These are phyloP conservation scores for Pseudocercospora vitis DNA, from an alignment of 2,329 filamentous ascomycete species.

Conservation along the genomic window DNA sequence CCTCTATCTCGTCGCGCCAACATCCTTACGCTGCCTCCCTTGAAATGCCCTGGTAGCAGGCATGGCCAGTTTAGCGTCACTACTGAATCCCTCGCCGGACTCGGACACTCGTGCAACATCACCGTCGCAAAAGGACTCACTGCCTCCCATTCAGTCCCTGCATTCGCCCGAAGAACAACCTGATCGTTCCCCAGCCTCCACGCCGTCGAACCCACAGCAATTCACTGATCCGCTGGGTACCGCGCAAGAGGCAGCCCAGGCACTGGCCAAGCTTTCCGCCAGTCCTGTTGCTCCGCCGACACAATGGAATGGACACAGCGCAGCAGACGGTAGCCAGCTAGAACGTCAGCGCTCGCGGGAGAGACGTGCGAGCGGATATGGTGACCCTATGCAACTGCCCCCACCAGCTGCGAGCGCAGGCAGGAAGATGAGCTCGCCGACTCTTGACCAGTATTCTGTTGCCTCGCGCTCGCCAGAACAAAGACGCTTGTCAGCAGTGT, in stretches of 20 bases:
- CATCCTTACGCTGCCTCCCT: not conserved
- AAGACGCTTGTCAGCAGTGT: constrained; percentile 39
- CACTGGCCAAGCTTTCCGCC: constrained; percentile 33
- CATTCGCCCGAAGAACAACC: constrained; percentile 26
- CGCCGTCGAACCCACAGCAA: constrained; percentile 19
- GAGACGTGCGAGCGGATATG: constrained; percentile 36
- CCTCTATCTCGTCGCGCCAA: not conserved
- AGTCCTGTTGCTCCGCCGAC: constrained; percentile 29
- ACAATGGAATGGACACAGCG: constrained; percentile 28
- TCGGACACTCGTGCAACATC: constrained; percentile 9
- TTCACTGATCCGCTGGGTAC: constrained; percentile 31
- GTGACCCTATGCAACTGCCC: constrained; percentile 43
- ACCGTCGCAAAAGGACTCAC: constrained; percentile 26
- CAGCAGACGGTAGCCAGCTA: constrained; percentile 18
- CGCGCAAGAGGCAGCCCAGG: constrained; percentile 43
- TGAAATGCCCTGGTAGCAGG: constrained; percentile 9
- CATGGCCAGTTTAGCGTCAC: constrained; percentile 36
- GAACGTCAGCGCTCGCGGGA: constrained; percentile 31
- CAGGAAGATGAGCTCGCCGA: constrained; percentile 44
- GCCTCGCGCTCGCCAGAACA: constrained; percentile 48
- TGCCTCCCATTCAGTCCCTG: constrained; percentile 24
- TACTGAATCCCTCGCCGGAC: constrained; percentile 41
- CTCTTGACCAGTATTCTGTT: constrained; percentile 51
- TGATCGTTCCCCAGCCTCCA: constrained; percentile 23
- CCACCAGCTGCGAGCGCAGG: constrained; percentile 38